A percentile compares a stretch with the other conserved stretches of the same genome.
phyloP scores from a whole-genome alignment of 192 early-diverging fungal species.

The Dimargaris cristalligena region DNA sequence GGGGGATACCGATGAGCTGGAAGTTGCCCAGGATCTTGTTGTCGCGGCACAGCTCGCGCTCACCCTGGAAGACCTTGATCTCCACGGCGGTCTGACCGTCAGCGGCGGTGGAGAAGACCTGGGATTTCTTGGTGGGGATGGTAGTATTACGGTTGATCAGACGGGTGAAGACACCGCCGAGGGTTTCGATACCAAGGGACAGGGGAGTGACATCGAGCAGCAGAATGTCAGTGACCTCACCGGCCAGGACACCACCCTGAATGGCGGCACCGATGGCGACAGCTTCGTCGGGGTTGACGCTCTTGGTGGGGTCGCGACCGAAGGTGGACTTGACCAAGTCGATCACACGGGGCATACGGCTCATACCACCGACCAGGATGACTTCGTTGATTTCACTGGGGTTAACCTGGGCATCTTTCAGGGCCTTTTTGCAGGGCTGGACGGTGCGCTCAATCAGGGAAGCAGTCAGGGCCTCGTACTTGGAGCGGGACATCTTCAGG shows the following conservation, averaged over 20 bases:
- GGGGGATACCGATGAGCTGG: conserved; percentile 86
- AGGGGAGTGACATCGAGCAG: conserved; percentile 94
- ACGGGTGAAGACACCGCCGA: conserved; percentile 94
- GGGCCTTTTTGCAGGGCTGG: conserved; percentile 85
- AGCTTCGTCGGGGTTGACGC: conserved; percentile 97
- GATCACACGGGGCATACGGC: conserved; percentile 91
- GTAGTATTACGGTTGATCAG: conserved; percentile 97
- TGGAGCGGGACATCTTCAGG: conserved; percentile 77
- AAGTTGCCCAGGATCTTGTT: conserved; percentile 98
- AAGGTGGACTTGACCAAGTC: conserved; percentile 82
- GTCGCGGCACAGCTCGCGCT: conserved; percentile 91
- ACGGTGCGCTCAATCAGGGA: conserved; percentile 76
- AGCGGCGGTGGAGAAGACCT: conserved; percentile 95
- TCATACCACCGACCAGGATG: conserved; percentile 96
- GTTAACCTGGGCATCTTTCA: conserved; percentile 82
- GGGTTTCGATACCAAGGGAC: conserved; percentile 95
- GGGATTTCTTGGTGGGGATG: conserved; percentile 98
- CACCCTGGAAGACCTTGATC: conserved; percentile 97
- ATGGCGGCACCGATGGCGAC: conserved; percentile 96
- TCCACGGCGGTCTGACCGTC: conserved; percentile 97
- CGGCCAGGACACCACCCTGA: conserved; percentile 94
- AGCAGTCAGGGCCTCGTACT: conserved; percentile 71
- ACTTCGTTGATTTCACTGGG: conserved; percentile 81
- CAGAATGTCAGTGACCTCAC: conserved; percentile 89
- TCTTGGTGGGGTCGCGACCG: conserved; percentile 80